Base-by-base conservation (phyloP, 257 asterid genomes). In the Solanum verrucosum region DNA sequence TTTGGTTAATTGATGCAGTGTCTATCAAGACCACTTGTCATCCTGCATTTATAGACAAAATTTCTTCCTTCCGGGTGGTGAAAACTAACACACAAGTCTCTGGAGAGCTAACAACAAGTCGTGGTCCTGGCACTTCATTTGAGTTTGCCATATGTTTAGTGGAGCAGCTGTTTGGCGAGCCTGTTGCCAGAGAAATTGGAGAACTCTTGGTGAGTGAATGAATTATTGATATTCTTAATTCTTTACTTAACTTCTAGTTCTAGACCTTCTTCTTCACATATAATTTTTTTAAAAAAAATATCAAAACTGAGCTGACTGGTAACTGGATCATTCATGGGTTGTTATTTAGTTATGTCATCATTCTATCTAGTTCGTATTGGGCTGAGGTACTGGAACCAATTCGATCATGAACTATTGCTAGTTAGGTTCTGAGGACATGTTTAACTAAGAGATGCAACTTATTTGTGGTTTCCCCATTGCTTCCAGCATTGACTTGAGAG, bases 81-180 rank as follows among this genome's bases (percentile, higher is more conserved):
- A 96, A 96, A 86, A 88, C 98, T 31, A 94, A 93, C 83, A 88
- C 95, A 34, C 98, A 95, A 82, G 94, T 97, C 67, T 96, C 97
- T 12, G 98, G 94, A 82, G 98, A 95, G 95, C 92, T 97, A 34
- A 97, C 98, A 42, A 96, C 99, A 81, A 95, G 99, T 89, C 96
- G 98, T 87, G 99, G 98, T 90, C 98, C 99, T 35, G 98, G 98
- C 71, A 97, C 99, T 83, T 93, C 94, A 63, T 96, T 90, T 85
- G 91, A 91, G 71, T 97, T 97, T 91, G 95, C 98, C 74, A 40
- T 94, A 83, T 93, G 98, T 18, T 89, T 97, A 86, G 99, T 94
- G 87, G 93, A 93, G 49, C 99, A 96, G 93, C 96, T 97, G 68
- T 96, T 93, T 91, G 98, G 98, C 7, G 98, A 92, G 92, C 74